A percentile compares a stretch with the other conserved stretches of the same genome.
phyloP scores from a whole-genome alignment of 306 rosid genomes.

The Alnus glutinosa region DNA sequence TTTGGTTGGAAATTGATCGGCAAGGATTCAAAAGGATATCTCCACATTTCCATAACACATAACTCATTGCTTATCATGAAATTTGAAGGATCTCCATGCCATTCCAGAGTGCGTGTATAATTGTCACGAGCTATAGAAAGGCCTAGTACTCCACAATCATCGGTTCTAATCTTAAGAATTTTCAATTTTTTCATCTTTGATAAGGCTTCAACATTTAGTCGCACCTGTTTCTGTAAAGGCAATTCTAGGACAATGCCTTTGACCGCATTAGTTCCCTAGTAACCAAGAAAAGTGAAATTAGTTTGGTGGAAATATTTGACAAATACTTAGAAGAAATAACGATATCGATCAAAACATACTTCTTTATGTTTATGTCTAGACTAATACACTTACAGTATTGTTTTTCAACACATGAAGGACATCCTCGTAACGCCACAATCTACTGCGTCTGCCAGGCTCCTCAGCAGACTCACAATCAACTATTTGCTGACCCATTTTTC shows the following conservation, averaged over 20 bases:
- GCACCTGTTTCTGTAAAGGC: constrained; percentile 13
- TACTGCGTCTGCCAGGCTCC: constrained; percentile 3
- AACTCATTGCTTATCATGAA: constrained; percentile 25
- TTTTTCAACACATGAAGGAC: constrained; percentile 9
- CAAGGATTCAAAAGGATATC: constrained; percentile 9
- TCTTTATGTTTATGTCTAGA: too few species aligned
- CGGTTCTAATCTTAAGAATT: too few species aligned
- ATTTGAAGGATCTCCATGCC: too few species aligned
- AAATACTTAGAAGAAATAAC: too few species aligned
- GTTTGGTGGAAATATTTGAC: too few species aligned
- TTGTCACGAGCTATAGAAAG: too few species aligned
- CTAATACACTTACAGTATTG: constrained; percentile 7
- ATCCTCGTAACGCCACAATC: constrained; percentile 20
- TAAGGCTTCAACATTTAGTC: too few species aligned
- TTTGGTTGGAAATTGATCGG: constrained; percentile 9
- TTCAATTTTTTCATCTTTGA: too few species aligned
- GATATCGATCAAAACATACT: too few species aligned
- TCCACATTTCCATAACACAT: constrained; percentile 23
- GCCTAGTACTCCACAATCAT: too few species aligned
- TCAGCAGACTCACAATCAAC: constrained; percentile 20
- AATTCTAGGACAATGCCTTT: constrained; percentile 21
- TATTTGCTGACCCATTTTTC: constrained; percentile 24
- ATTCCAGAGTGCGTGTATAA: too few species aligned
- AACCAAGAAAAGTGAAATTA: not conserved
- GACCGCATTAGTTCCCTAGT: constrained; percentile 23